Evolutionary conservation across 2,329 filamentous ascomycete species (phyloP).

Genomic region (Fusarium virguliforme): DNA sequence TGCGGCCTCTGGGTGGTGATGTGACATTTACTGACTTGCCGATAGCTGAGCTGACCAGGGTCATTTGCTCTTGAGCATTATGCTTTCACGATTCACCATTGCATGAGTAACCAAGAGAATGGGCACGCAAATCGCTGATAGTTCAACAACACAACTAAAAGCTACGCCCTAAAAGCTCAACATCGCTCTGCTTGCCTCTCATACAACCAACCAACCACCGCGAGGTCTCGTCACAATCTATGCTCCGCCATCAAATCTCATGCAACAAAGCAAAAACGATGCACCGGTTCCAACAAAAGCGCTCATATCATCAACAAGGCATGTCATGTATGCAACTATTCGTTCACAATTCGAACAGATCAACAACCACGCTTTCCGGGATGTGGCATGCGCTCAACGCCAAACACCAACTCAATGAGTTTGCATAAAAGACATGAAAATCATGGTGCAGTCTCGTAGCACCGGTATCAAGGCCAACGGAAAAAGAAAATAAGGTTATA

Average conservation of each 20-base stretch:
- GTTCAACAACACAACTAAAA: slow-evolving; percentile 11
- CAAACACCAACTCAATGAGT: slow-evolving; percentile 28
- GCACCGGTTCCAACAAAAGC: not conserved
- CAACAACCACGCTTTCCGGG: slow-evolving; percentile 10
- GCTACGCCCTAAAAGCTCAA: slow-evolving; percentile 13
- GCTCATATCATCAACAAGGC: slow-evolving; percentile 5
- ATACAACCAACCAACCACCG: not conserved
- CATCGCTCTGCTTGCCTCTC: slow-evolving; percentile 1
- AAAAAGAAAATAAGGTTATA: slow-evolving; percentile 9
- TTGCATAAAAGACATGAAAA: slow-evolving; percentile 17
- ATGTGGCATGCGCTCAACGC: slow-evolving; percentile 45
- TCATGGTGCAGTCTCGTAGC: slow-evolving; percentile 24
- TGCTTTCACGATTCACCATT: not conserved
- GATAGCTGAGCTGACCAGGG: not conserved
- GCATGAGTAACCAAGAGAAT: not conserved
- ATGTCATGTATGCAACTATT: slow-evolving; percentile 1
- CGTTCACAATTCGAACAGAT: slow-evolving; percentile 2
- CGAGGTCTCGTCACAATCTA: slow-evolving; percentile 22
- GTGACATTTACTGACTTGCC: not conserved
- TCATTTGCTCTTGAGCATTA: not conserved
- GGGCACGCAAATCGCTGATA: slow-evolving; percentile 13
- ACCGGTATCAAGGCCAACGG: not conserved
- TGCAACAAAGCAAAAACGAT: slow-evolving; percentile 14
- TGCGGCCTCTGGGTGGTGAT: not conserved
- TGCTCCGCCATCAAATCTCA: slow-evolving; percentile 15